Evolutionary conservation across 192 early-diverging fungal species (phyloP).

Genomic region (Lobosporangium transversale): DNA sequence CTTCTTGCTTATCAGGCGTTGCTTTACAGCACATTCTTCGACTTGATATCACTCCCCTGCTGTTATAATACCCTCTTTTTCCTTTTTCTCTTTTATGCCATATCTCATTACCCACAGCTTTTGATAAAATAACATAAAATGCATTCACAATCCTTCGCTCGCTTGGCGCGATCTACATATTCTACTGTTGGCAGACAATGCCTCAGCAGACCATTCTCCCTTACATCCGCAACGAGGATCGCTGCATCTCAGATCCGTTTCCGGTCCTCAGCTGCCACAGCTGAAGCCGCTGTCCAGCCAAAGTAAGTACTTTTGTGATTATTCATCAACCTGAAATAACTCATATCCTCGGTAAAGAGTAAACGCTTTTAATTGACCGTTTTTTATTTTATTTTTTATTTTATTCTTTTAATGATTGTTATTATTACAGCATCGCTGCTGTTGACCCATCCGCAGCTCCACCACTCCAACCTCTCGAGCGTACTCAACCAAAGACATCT

Average conservation of each 20-base stretch:
- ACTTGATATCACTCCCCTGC: too few species aligned
- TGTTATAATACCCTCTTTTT: too few species aligned
- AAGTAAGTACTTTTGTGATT: too few species aligned
- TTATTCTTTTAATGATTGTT: too few species aligned
- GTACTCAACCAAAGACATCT: not conserved
- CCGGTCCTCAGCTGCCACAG: slow-evolving; percentile 45
- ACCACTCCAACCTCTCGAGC: slow-evolving; percentile 33
- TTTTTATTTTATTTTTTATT: too few species aligned
- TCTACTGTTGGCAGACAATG: slow-evolving; percentile 23
- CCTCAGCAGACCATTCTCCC: slow-evolving; percentile 5
- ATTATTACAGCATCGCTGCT: slow-evolving; percentile 1
- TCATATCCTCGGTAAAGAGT: too few species aligned
- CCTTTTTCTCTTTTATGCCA: not conserved
- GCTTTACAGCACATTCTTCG: too few species aligned
- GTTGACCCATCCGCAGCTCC: slow-evolving; percentile 17
- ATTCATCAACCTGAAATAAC: too few species aligned
- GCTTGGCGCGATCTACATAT: slow-evolving; percentile 38
- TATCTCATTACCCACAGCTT: not conserved
- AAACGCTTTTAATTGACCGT: too few species aligned
- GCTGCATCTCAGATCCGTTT: slow-evolving; percentile 38
- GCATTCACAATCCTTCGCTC: slow-evolving; percentile 42
- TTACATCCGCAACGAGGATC: slow-evolving; percentile 29
- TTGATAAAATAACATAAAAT: too few species aligned
- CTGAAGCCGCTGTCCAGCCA: slow-evolving; percentile 7
- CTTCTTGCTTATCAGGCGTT: too few species aligned